A percentile compares a stretch with the other conserved stretches of the same genome.
Evolutionary conservation across 345 rosid genomes (phyloP).

Genomic region (Stellera chamaejasme): DNA sequence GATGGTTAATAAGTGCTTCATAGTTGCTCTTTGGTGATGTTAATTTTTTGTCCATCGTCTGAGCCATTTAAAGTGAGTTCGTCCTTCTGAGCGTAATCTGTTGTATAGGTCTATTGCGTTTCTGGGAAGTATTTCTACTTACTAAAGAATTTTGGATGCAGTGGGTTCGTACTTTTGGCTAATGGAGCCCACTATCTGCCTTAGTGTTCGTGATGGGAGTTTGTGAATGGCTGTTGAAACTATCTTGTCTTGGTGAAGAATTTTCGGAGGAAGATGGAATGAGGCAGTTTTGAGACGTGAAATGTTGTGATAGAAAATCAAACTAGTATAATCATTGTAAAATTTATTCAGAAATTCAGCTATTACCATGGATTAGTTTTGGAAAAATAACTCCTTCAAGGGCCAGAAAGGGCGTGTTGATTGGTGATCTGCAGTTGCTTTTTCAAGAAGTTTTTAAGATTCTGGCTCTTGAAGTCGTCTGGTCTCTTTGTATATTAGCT

Average conservation of each 20-base stretch:
- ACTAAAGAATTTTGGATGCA: constrained; percentile 13
- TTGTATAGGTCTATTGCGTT: not conserved
- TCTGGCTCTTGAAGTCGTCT: constrained; percentile 10
- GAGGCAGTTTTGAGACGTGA: constrained; percentile 10
- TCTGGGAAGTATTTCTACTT: constrained; percentile 11
- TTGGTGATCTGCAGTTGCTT: constrained; percentile 10
- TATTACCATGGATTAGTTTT: constrained; percentile 19
- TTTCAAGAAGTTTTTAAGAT: not conserved
- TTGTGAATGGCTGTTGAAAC: constrained; percentile 26
- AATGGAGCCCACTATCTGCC: constrained; percentile 4
- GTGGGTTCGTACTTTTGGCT: constrained; percentile 12
- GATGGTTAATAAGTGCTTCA: not conserved
- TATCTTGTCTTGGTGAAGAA: constrained; percentile 18
- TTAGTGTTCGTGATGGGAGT: constrained; percentile 22
- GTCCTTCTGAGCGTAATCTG: not conserved
- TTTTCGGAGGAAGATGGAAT: constrained; percentile 19
- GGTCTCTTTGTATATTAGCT: constrained; percentile 1
- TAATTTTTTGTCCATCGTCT: not conserved
- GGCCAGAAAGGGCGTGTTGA: constrained; percentile 7
- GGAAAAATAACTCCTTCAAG: constrained; percentile 9
- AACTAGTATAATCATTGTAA: not conserved
- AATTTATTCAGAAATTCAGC: constrained; percentile 6
- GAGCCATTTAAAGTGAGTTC: not conserved
- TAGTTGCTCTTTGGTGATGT: not conserved
- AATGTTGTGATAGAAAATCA: constrained; percentile 6